Evolutionary conservation across 2,329 filamentous ascomycete genomes (phyloP).

Genomic region (Sporothrix brasiliensis): DNA sequence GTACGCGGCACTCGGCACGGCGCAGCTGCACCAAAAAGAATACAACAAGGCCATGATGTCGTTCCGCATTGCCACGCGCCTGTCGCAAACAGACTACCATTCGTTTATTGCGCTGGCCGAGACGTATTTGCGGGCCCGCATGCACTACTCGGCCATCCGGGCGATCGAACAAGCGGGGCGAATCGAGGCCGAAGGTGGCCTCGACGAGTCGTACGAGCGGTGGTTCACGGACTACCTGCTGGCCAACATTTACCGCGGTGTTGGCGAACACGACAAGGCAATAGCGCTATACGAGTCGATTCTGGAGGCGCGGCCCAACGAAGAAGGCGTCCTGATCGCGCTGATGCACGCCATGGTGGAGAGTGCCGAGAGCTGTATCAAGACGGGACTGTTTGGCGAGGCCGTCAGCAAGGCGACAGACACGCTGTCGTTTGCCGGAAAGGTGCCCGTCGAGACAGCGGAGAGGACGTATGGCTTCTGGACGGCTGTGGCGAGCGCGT

Average conservation of each 20-base stretch:
- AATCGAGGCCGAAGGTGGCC: constrained; percentile 64
- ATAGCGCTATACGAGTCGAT: constrained; percentile 76
- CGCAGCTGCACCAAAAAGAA: constrained; percentile 91
- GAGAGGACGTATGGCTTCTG: constrained; percentile 84
- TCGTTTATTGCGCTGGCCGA: constrained; percentile 97
- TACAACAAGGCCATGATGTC: constrained; percentile 87
- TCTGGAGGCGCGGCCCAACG: constrained; percentile 65
- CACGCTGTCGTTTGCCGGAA: constrained; percentile 68
- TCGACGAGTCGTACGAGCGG: constrained; percentile 63
- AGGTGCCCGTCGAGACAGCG: constrained; percentile 62
- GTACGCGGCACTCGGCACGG: constrained; percentile 88
- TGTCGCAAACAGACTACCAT: constrained; percentile 84
- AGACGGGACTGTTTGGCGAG: constrained; percentile 85
- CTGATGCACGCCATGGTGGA: constrained; percentile 87
- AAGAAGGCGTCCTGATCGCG: constrained; percentile 86
- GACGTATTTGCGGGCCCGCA: constrained; percentile 90
- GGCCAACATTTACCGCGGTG: constrained; percentile 88
- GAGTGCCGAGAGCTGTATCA: constrained; percentile 73
- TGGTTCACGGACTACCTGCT: constrained; percentile 99
- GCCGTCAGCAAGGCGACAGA: constrained; percentile 70
- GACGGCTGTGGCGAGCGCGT: constrained; percentile 90
- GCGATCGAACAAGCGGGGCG: constrained; percentile 84
- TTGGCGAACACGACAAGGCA: constrained; percentile 86
- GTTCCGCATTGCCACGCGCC: constrained; percentile 84
- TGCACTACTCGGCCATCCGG: constrained; percentile 91